A percentile compares a stretch with the other conserved stretches of the same genome.
These are phyloP conservation scores for Phaffia tasmanica DNA, from an alignment of 768 basidiomycete genomes.

Conservation along the genomic window DNA sequence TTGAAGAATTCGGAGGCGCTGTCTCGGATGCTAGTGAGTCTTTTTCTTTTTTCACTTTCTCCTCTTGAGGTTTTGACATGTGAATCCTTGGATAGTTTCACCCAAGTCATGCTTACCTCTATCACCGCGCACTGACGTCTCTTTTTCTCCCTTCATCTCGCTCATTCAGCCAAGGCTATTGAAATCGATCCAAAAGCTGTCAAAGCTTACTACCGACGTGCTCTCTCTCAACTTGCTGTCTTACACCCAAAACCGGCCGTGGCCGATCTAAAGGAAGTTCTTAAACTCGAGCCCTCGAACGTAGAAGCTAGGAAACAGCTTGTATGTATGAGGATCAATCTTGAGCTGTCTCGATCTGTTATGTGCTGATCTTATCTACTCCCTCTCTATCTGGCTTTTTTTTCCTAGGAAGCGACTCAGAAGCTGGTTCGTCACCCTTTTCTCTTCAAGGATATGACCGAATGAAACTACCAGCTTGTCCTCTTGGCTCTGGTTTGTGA, in stretches of 20 bases:
- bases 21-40: conserved; percentile 70
- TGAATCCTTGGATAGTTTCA: background rate
- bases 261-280: conserved; percentile 72
- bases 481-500: too few species aligned
- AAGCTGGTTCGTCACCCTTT: conserved; percentile 63
- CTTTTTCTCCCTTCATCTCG: background rate
- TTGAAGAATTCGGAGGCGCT: conserved; percentile 88
- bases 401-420: conserved; percentile 52
- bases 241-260: conserved; percentile 77
- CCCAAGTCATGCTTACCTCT: background rate
- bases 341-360: background rate
- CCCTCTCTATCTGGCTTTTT: background rate
- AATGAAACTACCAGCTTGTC: too few species aligned
- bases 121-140: background rate
- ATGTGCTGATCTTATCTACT: background rate
- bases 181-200: conserved; percentile 76
- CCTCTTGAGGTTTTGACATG: too few species aligned
- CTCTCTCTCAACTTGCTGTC: conserved; percentile 79
- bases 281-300: conserved; percentile 76
- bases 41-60: background rate
- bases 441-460: conserved; percentile 6
- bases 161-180: conserved; percentile 61
- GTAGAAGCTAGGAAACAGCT: conserved; percentile 67
- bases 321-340: conserved; percentile 25
- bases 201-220: conserved; percentile 78